These are phyloP conservation scores for Linum trigynum DNA, from an alignment of 345 rosid genomes.

Conservation along the genomic window DNA sequence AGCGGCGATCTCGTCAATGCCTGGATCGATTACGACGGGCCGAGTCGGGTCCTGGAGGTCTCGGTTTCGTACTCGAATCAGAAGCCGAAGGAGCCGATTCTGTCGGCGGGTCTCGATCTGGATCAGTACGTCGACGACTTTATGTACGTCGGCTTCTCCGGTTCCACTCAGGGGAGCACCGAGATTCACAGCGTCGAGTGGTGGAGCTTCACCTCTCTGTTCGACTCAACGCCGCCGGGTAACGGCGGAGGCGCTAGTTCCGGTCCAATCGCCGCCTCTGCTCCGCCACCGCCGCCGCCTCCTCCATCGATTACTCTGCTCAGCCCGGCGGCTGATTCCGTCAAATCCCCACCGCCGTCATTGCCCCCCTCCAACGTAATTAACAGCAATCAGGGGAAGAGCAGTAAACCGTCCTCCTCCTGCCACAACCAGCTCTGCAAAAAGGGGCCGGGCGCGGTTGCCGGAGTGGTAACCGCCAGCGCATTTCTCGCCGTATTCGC, in stretches of 20 bases:
- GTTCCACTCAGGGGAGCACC: constrained; percentile 97
- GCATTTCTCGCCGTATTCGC: constrained; percentile 79
- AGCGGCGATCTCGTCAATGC: constrained; percentile 79
- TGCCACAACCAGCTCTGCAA: constrained; percentile 82
- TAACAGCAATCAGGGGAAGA: constrained; percentile 28
- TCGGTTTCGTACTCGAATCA: constrained; percentile 76
- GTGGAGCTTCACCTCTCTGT: constrained; percentile 89
- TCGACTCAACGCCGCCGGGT: constrained; percentile 25
- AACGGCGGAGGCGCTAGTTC: not conserved
- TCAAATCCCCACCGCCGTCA: constrained; percentile 54
- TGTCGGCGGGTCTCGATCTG: constrained; percentile 54
- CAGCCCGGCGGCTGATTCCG: constrained; percentile 64
- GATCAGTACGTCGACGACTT: constrained; percentile 69
- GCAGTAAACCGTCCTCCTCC: constrained; percentile 35
- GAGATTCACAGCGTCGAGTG: constrained; percentile 86
- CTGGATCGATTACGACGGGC: constrained; percentile 78
- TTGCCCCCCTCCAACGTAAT: constrained; percentile 32
- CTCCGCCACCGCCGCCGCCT: constrained; percentile 46
- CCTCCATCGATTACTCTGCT: constrained; percentile 53
- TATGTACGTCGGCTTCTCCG: constrained; percentile 96
- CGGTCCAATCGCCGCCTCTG: not conserved
- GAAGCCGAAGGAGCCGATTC: constrained; percentile 62
- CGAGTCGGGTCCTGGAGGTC: constrained; percentile 32
- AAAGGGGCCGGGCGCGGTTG: constrained; percentile 85
- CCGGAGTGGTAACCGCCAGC: constrained; percentile 88